These are phyloP conservation scores for Kluyveromyces marxianus DNA, from an alignment of 1,139 yeast species.

Conservation along the genomic window DNA sequence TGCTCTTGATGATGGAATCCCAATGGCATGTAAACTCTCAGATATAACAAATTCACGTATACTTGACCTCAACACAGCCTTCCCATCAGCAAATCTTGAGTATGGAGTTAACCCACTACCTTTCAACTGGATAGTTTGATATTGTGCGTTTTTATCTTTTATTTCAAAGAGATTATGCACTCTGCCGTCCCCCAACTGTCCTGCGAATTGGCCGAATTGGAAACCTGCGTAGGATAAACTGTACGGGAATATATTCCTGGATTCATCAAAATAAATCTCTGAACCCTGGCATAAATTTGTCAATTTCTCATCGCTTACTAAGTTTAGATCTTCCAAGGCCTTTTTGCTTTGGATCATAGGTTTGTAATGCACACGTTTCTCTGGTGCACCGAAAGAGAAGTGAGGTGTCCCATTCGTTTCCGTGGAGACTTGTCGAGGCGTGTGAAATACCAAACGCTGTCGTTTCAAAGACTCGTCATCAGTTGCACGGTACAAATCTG, in stretches of 20 bases:
- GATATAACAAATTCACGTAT: constrained; percentile 82
- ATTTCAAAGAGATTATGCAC: constrained; percentile 76
- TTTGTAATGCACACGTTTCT: constrained; percentile 44
- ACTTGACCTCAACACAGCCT: constrained; percentile 82
- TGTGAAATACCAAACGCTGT: constrained; percentile 32
- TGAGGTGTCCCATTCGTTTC: constrained; percentile 40
- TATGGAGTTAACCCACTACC: constrained; percentile 91
- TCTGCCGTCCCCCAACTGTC: constrained; percentile 94
- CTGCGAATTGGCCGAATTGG: constrained; percentile 95
- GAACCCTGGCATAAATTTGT: constrained; percentile 60
- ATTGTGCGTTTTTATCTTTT: constrained; percentile 32
- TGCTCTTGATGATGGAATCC: constrained; percentile 84
- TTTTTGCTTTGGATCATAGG: constrained; percentile 52
- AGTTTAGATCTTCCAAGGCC: constrained; percentile 61
- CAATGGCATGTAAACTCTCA: constrained; percentile 72
- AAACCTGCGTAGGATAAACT: constrained; percentile 93
- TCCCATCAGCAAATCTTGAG: constrained; percentile 94
- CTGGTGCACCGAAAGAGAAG: constrained; percentile 66
- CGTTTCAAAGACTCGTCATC: constrained; percentile 14
- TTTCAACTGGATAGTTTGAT: constrained; percentile 56
- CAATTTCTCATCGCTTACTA: constrained; percentile 37
- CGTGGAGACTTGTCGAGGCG: constrained; percentile 50
- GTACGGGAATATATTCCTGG: constrained; percentile 59
- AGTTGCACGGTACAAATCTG: constrained; percentile 26
- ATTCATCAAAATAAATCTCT: constrained; percentile 32